Percentiles rank a stretch among this genome's conserved stretches.
Evolutionary conservation across 148 eudicot genomes (phyloP).

Genomic region (Nepenthes gracilis): DNA sequence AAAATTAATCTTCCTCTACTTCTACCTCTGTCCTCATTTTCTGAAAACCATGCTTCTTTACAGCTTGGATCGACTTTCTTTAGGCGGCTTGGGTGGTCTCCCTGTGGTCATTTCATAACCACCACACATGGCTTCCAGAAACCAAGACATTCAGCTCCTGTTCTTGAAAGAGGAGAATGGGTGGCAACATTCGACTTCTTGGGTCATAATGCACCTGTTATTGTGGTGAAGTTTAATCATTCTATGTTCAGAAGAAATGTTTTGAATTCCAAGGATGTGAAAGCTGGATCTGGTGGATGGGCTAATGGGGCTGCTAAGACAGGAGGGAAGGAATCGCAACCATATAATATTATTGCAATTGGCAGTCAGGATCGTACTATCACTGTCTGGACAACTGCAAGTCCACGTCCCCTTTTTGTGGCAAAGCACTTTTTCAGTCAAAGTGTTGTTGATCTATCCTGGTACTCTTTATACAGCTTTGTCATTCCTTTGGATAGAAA

Average conservation of each 20-base stretch:
- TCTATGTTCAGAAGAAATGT: slow-evolving; percentile 70
- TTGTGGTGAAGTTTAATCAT: slow-evolving; percentile 93
- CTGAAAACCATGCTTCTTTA: slow-evolving; percentile 15
- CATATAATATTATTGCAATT: slow-evolving; percentile 90
- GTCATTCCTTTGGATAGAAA: neutral
- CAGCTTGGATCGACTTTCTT: slow-evolving; percentile 99
- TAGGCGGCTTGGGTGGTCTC: slow-evolving; percentile 98
- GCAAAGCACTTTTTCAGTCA: slow-evolving; percentile 93
- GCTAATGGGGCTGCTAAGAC: slow-evolving; percentile 67
- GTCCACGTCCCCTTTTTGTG: slow-evolving; percentile 95
- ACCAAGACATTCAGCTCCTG: slow-evolving; percentile 98
- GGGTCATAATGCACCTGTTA: slow-evolving; percentile 96
- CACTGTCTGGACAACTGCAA: slow-evolving; percentile 98
- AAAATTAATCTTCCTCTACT: slow-evolving; percentile 1
- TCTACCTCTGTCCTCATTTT: slow-evolving; percentile 1
- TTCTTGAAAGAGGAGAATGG: slow-evolving; percentile 98
- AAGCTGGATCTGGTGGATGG: slow-evolving; percentile 66
- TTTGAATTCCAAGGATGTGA: slow-evolving; percentile 41
- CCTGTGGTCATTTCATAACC: slow-evolving; percentile 95
- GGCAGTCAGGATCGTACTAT: slow-evolving; percentile 98
- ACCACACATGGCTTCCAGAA: slow-evolving; percentile 98
- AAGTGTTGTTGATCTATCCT: slow-evolving; percentile 93
- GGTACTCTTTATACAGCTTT: slow-evolving; percentile 30
- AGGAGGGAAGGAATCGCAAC: slow-evolving; percentile 72
- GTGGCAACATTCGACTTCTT: slow-evolving; percentile 96